Evolutionary conservation across 805 yeast species (phyloP).

Genomic region (Yamadazyma scolyti): DNA sequence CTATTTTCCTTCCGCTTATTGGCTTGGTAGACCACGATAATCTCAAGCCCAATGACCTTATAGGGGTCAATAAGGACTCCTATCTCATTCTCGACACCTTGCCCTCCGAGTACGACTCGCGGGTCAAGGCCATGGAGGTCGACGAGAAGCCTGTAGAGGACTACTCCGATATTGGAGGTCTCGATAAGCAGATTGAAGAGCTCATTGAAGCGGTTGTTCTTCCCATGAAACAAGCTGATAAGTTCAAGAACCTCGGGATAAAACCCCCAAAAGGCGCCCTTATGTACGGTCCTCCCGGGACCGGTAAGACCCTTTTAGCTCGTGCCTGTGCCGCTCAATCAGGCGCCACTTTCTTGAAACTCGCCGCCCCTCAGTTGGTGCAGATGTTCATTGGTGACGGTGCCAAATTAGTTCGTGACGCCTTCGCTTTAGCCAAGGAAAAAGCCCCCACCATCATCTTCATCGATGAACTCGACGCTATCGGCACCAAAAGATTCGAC

Average conservation of each 20-base stretch:
- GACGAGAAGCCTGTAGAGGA: conserved; percentile 98
- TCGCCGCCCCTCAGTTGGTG: conserved; percentile 45
- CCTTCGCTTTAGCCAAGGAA: conserved; percentile 44
- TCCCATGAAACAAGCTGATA: conserved; percentile 98
- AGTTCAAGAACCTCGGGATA: conserved; percentile 89
- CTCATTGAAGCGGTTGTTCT: conserved; percentile 96
- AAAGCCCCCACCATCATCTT: conserved; percentile 45
- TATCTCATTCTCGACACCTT: conserved; percentile 88
- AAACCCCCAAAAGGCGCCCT: conserved; percentile 54
- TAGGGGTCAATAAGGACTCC: conserved; percentile 97
- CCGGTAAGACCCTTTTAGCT: conserved; percentile 46
- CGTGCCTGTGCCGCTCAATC: conserved; percentile 47
- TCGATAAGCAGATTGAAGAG: conserved; percentile 97
- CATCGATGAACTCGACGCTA: conserved; percentile 46
- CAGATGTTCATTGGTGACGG: conserved; percentile 49
- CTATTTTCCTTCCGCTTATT: conserved; percentile 91
- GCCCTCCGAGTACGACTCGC: conserved; percentile 95
- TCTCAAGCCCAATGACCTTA: conserved; percentile 96
- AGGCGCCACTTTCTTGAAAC: conserved; percentile 42
- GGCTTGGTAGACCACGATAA: conserved; percentile 90
- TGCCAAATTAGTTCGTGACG: conserved; percentile 44
- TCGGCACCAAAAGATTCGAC: conserved; percentile 45
- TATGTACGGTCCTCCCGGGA: conserved; percentile 49
- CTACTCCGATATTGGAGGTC: conserved; percentile 95
- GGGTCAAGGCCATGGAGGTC: conserved; percentile 99